Evolutionary conservation across 2,329 filamentous ascomycete species (phyloP), one percentile per base, ranked within the genome.

Genomic region (Hyphodiscus sp.): DNA sequence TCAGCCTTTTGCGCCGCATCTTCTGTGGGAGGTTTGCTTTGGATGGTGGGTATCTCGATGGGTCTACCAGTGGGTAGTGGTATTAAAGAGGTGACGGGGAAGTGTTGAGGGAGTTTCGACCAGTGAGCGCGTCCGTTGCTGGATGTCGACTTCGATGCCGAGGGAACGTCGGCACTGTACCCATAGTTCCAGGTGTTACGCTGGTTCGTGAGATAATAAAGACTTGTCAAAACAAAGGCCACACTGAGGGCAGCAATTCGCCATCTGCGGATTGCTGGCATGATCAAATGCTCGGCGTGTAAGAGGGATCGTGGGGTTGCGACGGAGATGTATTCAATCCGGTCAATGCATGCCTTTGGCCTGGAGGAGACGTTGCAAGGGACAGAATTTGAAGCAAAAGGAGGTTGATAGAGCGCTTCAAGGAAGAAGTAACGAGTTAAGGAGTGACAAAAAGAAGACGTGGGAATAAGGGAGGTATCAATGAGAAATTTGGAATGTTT

Each of bases 81-180:
- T 15, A 64, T 64, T 10, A 59, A 52, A n/a, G 60, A 59, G 2
- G 55, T 51, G 2, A 68, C 61, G 1, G 66, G 64, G 46, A 64
- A 62, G 49, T 55, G 52, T 11, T 67, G 62, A 10, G 63, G 61
- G 9, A 62, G 55, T 48, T 67, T 67, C 20, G 45, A 55, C 61
- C 62, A 68, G 56, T 74, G 74, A 52, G 84, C 82, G 47, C 83
- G 72, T n/a, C 79, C 76, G 53, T 78, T 73, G 5, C 86, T 68
- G 0, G 82, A 80, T 65, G 48, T 15, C 5, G 51, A 29, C 33
- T 53, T 58, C 10, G 54, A 29, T 13, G 43, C 29, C 1, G 48
- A 29, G 41, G 58, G 54, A 20, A 56, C 52, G 52, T 63, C 62
- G 41, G 47, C 41, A 8, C 53, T 49, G 38, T 58, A 61, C 43